These are phyloP conservation scores for Nicotiana paniculata DNA, from an alignment of 257 asterid genomes.

Conservation along the genomic window DNA sequence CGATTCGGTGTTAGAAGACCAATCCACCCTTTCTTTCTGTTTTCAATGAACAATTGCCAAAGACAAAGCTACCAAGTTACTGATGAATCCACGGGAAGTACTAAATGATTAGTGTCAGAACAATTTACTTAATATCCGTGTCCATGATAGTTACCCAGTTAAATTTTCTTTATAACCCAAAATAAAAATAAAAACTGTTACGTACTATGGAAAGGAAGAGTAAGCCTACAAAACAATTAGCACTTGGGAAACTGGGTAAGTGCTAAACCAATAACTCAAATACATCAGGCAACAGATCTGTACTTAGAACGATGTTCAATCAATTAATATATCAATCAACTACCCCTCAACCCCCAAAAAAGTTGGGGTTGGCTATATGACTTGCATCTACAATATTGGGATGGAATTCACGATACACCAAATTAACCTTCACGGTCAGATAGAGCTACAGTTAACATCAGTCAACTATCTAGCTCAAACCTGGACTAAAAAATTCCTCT, in stretches of 20 bases:
- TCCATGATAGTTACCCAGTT: background rate
- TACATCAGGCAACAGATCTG: background rate
- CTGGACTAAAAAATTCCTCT: background rate
- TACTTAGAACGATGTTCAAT: background rate
- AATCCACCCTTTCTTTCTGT: background rate
- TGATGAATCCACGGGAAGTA: background rate
- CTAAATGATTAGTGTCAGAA: background rate
- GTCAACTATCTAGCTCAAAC: background rate
- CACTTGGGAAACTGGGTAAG: background rate
- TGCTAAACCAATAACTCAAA: background rate
- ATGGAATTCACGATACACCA: background rate
- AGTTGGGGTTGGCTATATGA: background rate
- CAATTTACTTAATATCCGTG: background rate
- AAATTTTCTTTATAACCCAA: background rate
- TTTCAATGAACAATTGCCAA: background rate
- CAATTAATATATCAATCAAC: background rate
- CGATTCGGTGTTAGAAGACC: background rate
- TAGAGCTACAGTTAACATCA: background rate
- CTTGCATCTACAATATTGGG: background rate
- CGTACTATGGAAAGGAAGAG: background rate
- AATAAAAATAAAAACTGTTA: background rate
- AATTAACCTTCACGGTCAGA: background rate
- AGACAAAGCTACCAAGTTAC: background rate
- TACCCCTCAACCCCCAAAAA: background rate
- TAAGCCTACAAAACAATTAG: too few species aligned